Percentiles rank a stretch among this genome's conserved stretches.
phyloP scores from a whole-genome alignment of 2,329 filamentous ascomycete species.

The Orbilia javanica region DNA sequence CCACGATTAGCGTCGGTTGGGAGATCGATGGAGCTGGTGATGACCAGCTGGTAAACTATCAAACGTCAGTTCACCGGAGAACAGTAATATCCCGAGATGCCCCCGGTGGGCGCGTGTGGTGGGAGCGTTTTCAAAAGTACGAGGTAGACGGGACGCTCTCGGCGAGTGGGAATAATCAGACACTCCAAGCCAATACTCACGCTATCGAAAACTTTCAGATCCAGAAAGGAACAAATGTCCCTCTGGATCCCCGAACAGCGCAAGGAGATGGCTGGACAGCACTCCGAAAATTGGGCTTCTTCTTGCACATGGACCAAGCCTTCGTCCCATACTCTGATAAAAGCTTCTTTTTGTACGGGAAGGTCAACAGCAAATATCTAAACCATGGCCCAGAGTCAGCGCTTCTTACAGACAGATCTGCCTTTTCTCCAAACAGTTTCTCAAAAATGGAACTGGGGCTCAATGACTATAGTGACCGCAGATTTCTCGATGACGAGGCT shows the following conservation, averaged over 20 bases:
- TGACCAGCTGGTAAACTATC: constrained; percentile 14
- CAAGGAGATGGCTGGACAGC: background rate
- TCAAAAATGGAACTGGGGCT: constrained; percentile 27
- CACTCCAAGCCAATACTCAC: constrained; percentile 28
- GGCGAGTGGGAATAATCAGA: constrained; percentile 51
- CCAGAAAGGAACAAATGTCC: background rate
- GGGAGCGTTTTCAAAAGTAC: constrained; percentile 31
- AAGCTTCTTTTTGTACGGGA: constrained; percentile 48
- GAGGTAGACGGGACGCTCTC: constrained; percentile 28
- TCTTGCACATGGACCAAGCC: constrained; percentile 30
- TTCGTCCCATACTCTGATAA: constrained; percentile 32
- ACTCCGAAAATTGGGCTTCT: constrained; percentile 19
- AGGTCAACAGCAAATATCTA: constrained; percentile 37
- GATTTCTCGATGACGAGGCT: constrained; percentile 37
- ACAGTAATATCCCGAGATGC: constrained; percentile 2
- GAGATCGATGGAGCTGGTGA: constrained; percentile 18
- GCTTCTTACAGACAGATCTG: constrained; percentile 53
- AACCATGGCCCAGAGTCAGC: constrained; percentile 32
- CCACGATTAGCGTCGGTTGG: constrained; percentile 18
- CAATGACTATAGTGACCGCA: constrained; percentile 8
- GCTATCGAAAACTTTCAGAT: constrained; percentile 8
- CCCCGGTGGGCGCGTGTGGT: background rate
- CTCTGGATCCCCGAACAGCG: background rate
- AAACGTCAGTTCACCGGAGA: constrained; percentile 22
- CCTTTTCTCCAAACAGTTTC: constrained; percentile 17